Percentiles rank a stretch among this genome's conserved stretches.
Evolutionary conservation across 805 yeast genomes (phyloP).

Genomic region (Schwanniomyces sp.): DNA sequence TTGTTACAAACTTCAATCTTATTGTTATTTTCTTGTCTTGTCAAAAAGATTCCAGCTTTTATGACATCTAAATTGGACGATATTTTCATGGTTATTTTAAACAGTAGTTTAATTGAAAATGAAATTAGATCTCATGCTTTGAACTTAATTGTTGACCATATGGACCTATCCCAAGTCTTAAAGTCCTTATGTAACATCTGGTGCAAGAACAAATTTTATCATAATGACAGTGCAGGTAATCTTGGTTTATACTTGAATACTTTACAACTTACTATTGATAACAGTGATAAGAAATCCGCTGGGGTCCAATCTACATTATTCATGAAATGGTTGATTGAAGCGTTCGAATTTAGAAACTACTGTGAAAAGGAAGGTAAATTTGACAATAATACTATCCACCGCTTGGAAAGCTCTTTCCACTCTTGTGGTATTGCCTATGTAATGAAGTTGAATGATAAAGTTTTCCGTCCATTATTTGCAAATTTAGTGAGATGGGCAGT

Average conservation of each 20-base stretch:
- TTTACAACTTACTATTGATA: constrained; percentile 65
- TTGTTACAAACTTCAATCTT: constrained; percentile 69
- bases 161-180: constrained; percentile 65
- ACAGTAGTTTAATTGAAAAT: constrained; percentile 58
- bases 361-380: constrained; percentile 41
- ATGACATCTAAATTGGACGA: constrained; percentile 67
- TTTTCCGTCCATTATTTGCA: constrained; percentile 90
- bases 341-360: constrained; percentile 65
- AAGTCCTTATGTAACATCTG: constrained; percentile 64
- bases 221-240: constrained; percentile 30
- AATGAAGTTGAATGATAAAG: constrained; percentile 89
- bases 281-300: constrained; percentile 71
- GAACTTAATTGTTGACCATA: constrained; percentile 59
- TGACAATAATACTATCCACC: constrained; percentile 71
- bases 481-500: constrained; percentile 88
- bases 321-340: constrained; percentile 63
- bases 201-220: constrained; percentile 40
- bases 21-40: constrained; percentile 68
- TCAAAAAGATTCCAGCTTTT: constrained; percentile 85
- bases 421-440: constrained; percentile 73
- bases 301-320: constrained; percentile 67
- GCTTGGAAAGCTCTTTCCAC: constrained; percentile 78
- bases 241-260: constrained; percentile 71
- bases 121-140: constrained; percentile 62
- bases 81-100: constrained; percentile 58